A percentile compares a stretch with the other conserved stretches of the same genome.
Evolutionary conservation across 2,329 filamentous ascomycete genomes (phyloP).

Genomic region (Trichoderma sp.): DNA sequence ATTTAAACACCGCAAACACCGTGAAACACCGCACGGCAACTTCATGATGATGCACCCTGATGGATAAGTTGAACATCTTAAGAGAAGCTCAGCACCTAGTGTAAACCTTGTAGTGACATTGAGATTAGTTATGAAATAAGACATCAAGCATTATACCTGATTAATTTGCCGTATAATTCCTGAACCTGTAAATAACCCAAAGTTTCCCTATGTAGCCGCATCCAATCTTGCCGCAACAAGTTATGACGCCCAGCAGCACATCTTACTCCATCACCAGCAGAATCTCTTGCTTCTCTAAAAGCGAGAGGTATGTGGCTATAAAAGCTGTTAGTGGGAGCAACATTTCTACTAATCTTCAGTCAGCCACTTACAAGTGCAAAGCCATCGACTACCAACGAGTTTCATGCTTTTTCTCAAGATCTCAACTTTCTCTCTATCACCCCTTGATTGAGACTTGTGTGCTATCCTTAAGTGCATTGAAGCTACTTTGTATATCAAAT

Average conservation of each 20-base stretch:
- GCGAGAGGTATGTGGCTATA: slow-evolving; percentile 9
- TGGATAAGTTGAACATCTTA: neutral
- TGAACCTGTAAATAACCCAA: neutral
- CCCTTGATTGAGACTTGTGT: neutral
- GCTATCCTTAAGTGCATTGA: slow-evolving; percentile 3
- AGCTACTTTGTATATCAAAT: slow-evolving; percentile 3
- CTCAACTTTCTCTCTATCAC: neutral
- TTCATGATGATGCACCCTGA: neutral
- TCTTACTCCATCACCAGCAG: neutral
- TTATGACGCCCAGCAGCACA: neutral
- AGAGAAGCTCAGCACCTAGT: neutral
- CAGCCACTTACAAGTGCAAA: neutral
- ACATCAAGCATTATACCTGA: neutral
- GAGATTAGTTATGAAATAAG: neutral
- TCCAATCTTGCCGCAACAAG: neutral
- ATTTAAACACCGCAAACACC: neutral
- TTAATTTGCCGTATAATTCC: neutral
- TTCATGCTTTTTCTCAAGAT: neutral
- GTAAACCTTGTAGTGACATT: neutral
- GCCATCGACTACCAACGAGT: neutral
- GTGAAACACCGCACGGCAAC: neutral
- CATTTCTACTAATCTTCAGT: neutral
- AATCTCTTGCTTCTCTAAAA: slow-evolving; percentile 20
- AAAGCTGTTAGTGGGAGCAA: neutral
- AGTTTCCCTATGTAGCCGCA: neutral